Base-by-base conservation (phyloP, 176 grass and related monocot species). In the Melocanna baccifera region DNA sequence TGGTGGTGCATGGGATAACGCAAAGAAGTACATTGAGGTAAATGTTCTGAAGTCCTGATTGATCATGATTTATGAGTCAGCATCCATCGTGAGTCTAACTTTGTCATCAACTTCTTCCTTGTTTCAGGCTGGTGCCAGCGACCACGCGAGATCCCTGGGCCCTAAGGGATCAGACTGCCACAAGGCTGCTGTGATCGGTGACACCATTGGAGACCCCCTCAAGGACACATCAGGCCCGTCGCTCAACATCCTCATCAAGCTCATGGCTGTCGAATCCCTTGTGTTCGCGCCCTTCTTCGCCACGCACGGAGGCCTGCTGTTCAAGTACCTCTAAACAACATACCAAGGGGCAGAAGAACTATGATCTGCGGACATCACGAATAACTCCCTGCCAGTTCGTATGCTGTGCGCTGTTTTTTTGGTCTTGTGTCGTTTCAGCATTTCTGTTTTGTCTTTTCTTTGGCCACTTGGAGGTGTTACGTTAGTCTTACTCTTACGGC, bases 21-120 rank as follows among this genome's bases (percentile, higher is more conserved):
- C 94, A 62, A 97, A 97, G 91, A 97, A 97, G 74, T 97, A 97
- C 80, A 97, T 97, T 41, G 94, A 97, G 94, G 94, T 97, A 84
- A 91, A 40, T 43, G 20, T 39, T 52, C 42, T 23, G 46, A 58
- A 67, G 12, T 32, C 61, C 25, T 68, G 12, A 36, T 69, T 62
- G 67, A 48, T 25, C 7, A 11, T 34, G 29, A 25, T 73, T 9
- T 3, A 58, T 2, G 19, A 32, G 10, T 65, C 57, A 25, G 12
- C 14, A 15, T 43, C 19, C 11, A 15, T 15, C 5, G 23, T 59
- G 40, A 5, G 34, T 5, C 4, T 62, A 56, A 77, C 45, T 57
- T 50, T 14, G 18, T 68, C 48, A 55, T 65, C 30, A 62, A 67
- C 30, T 74, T 87, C 4, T 5, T 3, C 1, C 13, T 25, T 83